Base-by-base conservation (phyloP, 257 asterid genomes). In the Gentiana dahurica region DNA sequence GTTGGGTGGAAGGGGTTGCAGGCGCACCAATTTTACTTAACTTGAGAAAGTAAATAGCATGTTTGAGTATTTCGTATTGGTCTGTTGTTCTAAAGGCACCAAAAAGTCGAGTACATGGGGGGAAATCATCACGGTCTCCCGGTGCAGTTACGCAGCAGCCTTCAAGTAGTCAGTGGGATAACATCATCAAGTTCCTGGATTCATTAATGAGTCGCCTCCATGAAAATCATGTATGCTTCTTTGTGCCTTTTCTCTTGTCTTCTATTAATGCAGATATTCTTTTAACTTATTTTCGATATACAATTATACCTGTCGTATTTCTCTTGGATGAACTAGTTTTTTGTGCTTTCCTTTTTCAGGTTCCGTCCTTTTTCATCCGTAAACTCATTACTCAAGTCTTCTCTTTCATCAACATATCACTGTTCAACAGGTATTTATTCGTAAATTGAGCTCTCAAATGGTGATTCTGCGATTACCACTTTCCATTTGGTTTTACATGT, bases 361-460 rank as follows among this genome's bases (percentile, higher is more conserved):
- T 92, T 58, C 97, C 97, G 55, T 81, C 97, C 8, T 92, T 88
- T 80, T 92, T 92, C 81, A 92, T 92, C 77, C 83, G 95, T 68
- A 92, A 92, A 81, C 99, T 92, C 67, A 88, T 80, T 54, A 88
- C 97, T 46, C 97, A 88, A 68, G 93, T 88, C 53, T 92, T 92
- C 77, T 88, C 97, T 51, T 92, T 85, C 95, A 85, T 92, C 83
- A 92, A 92, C 54, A 88, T 92, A 66, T 83, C 84, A 47, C 84
- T 92, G 53, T 92, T 92, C 67, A 92, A 92, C 85, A 88, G 99
- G 99, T 82, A 75, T 3, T 4, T 47, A 24, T 48, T 64, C 54
- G 51, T 51, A 61, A 49, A 11, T 34, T 55, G 51, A 53, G n/a
- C 15, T 51, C 52, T 64, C n/a, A 12, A 3, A n/a, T 57, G 34